Percentiles rank a stretch among this genome's conserved stretches.
phyloP scores from a whole-genome alignment of 2,329 filamentous ascomycete genomes.

The Sarocladium brachiariae region DNA sequence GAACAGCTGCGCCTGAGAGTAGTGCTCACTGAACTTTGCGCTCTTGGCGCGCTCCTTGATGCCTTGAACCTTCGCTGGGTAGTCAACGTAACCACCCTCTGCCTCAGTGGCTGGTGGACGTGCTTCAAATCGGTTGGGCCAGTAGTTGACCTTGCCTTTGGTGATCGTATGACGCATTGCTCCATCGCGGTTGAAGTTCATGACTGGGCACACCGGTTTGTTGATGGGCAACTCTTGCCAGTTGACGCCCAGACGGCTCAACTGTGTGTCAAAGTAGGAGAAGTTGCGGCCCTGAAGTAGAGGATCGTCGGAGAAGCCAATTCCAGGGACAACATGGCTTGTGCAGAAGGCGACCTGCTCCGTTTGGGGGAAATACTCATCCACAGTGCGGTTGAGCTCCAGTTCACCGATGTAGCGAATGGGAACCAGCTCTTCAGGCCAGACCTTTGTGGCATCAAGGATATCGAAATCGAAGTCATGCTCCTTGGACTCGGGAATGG shows the following conservation, averaged over 20 bases:
- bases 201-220: conserved; percentile 64
- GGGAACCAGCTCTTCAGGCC: conserved; percentile 72
- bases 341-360: conserved; percentile 83
- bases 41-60: conserved; percentile 64
- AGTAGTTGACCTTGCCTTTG: conserved; percentile 58
- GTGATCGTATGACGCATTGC: conserved; percentile 65
- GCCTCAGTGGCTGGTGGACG: conserved; percentile 59
- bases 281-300: conserved; percentile 68
- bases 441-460: conserved; percentile 78
- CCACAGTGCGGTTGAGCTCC: conserved; percentile 71
- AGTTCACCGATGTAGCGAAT: conserved; percentile 73
- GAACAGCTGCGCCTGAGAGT: conserved; percentile 73
- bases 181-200: conserved; percentile 73
- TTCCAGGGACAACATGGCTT: conserved; percentile 69
- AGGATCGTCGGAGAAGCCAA: conserved; percentile 71
- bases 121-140: conserved; percentile 53
- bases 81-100: conserved; percentile 65
- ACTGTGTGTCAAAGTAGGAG: conserved; percentile 60
- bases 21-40: conserved; percentile 70
- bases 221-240: conserved; percentile 7
- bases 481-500: conserved; percentile 62
- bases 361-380: conserved; percentile 76
- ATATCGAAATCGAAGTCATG: conserved; percentile 81
- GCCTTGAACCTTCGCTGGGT: conserved; percentile 53
- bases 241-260: conserved; percentile 49